These are phyloP conservation scores for Trichoderma koningiopsis DNA, from an alignment of 2,329 filamentous ascomycete genomes.

Conservation along the genomic window DNA sequence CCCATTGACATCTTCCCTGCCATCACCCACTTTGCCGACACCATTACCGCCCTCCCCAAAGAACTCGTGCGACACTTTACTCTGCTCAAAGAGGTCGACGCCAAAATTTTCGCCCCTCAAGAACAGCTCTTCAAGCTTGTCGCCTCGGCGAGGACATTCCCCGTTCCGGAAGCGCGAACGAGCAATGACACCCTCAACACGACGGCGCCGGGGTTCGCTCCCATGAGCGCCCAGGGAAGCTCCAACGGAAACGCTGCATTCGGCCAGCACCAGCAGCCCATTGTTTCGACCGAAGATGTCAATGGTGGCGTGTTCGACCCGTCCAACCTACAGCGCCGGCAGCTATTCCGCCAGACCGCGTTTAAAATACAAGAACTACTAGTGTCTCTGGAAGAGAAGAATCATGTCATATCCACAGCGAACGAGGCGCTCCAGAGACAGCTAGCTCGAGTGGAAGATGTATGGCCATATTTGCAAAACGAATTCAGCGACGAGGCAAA, in stretches of 20 bases:
- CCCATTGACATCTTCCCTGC: constrained; percentile 69
- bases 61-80: constrained; percentile 96
- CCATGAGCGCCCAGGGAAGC: constrained; percentile 55
- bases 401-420: constrained; percentile 91
- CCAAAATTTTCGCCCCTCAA: constrained; percentile 89
- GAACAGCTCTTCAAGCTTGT: constrained; percentile 78
- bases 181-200: constrained; percentile 49
- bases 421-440: constrained; percentile 88
- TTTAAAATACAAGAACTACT: constrained; percentile 82
- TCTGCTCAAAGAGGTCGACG: constrained; percentile 94
- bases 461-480: constrained; percentile 80
- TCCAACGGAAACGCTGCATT: constrained; percentile 43
- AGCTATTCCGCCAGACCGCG: constrained; percentile 77
- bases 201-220: constrained; percentile 46
- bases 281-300: constrained; percentile 48
- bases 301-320: constrained; percentile 53
- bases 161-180: constrained; percentile 49
- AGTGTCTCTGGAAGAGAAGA: constrained; percentile 93
- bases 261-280: constrained; percentile 42
- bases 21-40: constrained; percentile 80
- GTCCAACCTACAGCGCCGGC: constrained; percentile 65
- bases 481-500: constrained; percentile 96
- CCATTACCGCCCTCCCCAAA: constrained; percentile 87
- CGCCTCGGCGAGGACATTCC: constrained; percentile 60
- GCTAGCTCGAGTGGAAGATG: constrained; percentile 78